These are phyloP conservation scores for Boletus sensibilis DNA, from an alignment of 768 basidiomycete genomes.

Conservation along the genomic window DNA sequence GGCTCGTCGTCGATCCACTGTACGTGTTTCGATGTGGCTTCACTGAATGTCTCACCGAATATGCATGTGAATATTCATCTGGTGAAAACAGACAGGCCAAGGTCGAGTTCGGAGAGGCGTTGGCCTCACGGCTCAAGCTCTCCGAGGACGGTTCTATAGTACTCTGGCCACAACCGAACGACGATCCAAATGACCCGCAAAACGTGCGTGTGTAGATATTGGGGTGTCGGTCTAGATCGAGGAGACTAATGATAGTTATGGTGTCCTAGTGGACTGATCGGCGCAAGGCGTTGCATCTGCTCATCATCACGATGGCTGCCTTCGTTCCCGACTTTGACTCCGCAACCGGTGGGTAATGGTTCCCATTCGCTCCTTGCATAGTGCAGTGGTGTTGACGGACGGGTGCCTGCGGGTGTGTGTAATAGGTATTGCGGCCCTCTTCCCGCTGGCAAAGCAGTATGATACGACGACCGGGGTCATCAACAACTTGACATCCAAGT, in stretches of 20 bases:
- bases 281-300: slow-evolving; percentile 46
- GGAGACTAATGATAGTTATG: not conserved
- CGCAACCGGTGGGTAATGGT: slow-evolving; percentile 40
- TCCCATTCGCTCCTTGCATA: too few species aligned
- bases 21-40: slow-evolving; percentile 28
- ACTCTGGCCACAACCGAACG: slow-evolving; percentile 54
- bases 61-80: not conserved
- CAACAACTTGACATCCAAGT: slow-evolving; percentile 50
- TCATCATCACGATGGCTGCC: slow-evolving; percentile 51
- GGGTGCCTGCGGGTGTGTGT: not conserved
- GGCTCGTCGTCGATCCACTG: slow-evolving; percentile 62
- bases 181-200: slow-evolving; percentile 52
- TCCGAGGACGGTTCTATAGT: slow-evolving; percentile 45
- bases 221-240: not conserved
- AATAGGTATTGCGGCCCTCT: slow-evolving; percentile 49
- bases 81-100: slow-evolving; percentile 40
- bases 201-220: slow-evolving; percentile 37
- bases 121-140: slow-evolving; percentile 47
- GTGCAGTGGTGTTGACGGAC: not conserved
- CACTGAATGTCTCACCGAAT: too few species aligned
- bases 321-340: slow-evolving; percentile 57
- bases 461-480: slow-evolving; percentile 47
- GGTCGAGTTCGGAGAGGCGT: slow-evolving; percentile 47
- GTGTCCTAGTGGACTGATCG: slow-evolving; percentile 41
- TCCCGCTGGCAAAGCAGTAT: slow-evolving; percentile 44